Evolutionary conservation across 768 basidiomycete species (phyloP), one percentile per base, ranked within the genome.

Genomic region (Tephrocybe rancida): DNA sequence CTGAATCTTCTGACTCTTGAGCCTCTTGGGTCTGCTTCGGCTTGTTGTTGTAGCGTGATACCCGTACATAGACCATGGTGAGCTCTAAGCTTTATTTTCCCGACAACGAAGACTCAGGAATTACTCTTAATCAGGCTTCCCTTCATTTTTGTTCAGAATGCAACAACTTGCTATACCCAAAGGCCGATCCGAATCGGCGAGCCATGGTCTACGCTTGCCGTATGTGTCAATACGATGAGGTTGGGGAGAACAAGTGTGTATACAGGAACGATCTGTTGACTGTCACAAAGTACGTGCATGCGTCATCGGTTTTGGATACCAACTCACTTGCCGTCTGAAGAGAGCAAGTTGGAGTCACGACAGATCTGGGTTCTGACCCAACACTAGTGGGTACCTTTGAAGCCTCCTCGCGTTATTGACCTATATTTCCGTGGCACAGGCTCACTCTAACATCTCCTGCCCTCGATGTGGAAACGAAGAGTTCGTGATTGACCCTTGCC

Each of bases 131-230:
- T 34, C 13, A 44, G 90, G 86, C 91, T 10, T 90, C 90, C 2
- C 83, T 96, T 25, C 86, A 91, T 61, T 96, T 96, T 72, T 96
- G 94, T 64, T 87, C 85, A 34, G 94, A 96, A 78, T 96, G 94
- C 78, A 95, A 95, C 75, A 96, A 97, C 67, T 81, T 97, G 25
- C 79, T 97, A 48, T 95, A 96, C 69, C 94, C 94, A 19, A 87
- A 95, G 73, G 95, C 92, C 38, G 95, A 97, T 71, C 85, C 84
- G 51, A 80, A 87, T 56, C 86, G 94, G 43, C 82, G 88, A 42
- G 83, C 88, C 50, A 88, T 98, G 82, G 83, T 95, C 38, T 95
- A 95, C 61, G 88, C 88, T 1, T 98, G 95, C 67, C 82, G 94
- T 45, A 97, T 96, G 64, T 98, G 95, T 69, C 70, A 77, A 1